Percentiles rank a stretch among this genome's conserved stretches.
These are phyloP conservation scores for Teratosphaeria epicoccoides DNA, from an alignment of 2,329 filamentous ascomycete genomes.

Conservation along the genomic window DNA sequence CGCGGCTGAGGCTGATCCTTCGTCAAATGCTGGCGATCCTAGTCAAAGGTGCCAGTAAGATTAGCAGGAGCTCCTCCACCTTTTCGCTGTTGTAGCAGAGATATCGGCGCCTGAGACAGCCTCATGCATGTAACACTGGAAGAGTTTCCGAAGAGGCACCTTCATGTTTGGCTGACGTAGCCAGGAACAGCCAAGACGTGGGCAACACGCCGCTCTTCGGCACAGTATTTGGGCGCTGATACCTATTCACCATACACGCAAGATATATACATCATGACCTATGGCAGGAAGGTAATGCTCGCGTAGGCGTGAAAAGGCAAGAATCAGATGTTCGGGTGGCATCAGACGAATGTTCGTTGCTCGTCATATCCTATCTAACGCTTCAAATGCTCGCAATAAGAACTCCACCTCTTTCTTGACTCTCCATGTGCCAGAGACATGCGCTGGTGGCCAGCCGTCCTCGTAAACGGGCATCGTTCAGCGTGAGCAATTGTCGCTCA, in stretches of 20 bases:
- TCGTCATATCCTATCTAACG: background rate
- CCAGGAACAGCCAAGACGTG: background rate
- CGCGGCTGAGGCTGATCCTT: background rate
- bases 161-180: background rate
- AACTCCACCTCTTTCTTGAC: background rate
- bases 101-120: no score
- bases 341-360: background rate
- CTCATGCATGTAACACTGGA: background rate
- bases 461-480: background rate
- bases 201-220: background rate
- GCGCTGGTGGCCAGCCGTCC: background rate
- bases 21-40: slow-evolving; percentile 4
- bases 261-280: no score
- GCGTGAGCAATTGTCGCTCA: background rate
- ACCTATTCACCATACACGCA: no score
- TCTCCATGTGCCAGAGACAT: background rate
- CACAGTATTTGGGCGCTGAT: background rate
- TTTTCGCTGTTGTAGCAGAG: no score
- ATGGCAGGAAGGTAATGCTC: no score
- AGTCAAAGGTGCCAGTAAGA: slow-evolving; percentile 10
- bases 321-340: background rate
- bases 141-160: background rate
- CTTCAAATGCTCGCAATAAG: background rate
- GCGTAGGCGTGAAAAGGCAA: background rate
- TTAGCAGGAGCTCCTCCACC: background rate